Base-by-base conservation (phyloP, 176 grass and related monocot species). In the Juncus inflexus region DNA sequence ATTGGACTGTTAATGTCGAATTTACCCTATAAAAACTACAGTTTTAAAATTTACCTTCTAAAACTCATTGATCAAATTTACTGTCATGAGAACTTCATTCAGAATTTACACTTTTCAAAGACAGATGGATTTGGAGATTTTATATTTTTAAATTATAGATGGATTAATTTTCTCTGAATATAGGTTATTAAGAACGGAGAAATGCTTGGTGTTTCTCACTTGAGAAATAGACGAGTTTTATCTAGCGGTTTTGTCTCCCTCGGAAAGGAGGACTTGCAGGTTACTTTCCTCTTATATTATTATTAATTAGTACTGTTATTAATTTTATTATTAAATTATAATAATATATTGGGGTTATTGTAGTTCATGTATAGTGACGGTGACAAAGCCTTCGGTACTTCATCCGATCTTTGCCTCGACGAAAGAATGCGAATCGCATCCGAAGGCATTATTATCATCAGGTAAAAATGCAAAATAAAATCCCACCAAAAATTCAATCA, bases 311-410 rank as follows among this genome's bases (percentile, higher is more conserved):
- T 3, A 35, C 3, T 73, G 66, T 72, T 79, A 76, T 61, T 63
- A 40, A 58, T 64, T 52, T 69, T 51, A 76, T 77, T 55, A 28
- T 28, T 28, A 28, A 28, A 28, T 28, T 28, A 28, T 28, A 28
- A 28, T 28, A 63, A 12, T 36, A 58, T 68, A 12, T 87, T 71
- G 28, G 58, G 7, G 64, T 66, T 83, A 57, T 77, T 83, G 50
- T 81, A 99, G 94, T 82, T 92, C 9, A 99, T 99, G 94, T 99
- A 99, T 78, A 92, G 83, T 74, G 94, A 99, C 62, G 94, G 94
- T 3, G 80, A 83, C 68, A 99, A 99, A 81, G 94, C 94, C 64
- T 99, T 92, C 79, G 94, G 94, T 68, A 92, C 94, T 28, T 88
- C 88, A 58, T 62, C 85, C 62, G 88, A 99, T 74, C 94, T 99